A percentile compares a stretch with the other conserved stretches of the same genome.
These are phyloP conservation scores for Pisolithus tinctorius DNA, from an alignment of 768 basidiomycete genomes.

Conservation along the genomic window DNA sequence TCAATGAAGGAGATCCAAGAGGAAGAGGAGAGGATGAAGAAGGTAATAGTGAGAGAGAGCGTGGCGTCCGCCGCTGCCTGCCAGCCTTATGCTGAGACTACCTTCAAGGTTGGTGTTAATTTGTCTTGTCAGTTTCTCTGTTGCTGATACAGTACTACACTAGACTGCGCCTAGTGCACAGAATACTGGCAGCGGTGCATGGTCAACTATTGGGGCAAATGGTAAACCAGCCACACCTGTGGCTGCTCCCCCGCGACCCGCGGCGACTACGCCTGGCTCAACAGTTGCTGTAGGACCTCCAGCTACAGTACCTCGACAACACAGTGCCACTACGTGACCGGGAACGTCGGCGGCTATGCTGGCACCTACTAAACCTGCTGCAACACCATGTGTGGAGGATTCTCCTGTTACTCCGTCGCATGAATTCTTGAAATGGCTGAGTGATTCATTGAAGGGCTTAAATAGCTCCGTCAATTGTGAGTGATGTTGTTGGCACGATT, in stretches of 20 bases:
- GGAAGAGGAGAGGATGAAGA: too few species aligned
- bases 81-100: slow-evolving; percentile 74
- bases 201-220: slow-evolving; percentile 82
- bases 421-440: slow-evolving; percentile 91
- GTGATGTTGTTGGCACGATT: slow-evolving; percentile 12
- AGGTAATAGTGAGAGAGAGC: slow-evolving; percentile 61
- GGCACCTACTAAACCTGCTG: slow-evolving; percentile 23
- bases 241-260: slow-evolving; percentile 29
- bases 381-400: slow-evolving; percentile 51
- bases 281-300: slow-evolving; percentile 18
- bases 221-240: slow-evolving; percentile 47
- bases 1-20: too few species aligned
- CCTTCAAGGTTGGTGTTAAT: slow-evolving; percentile 51
- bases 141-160: slow-evolving; percentile 7
- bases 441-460: slow-evolving; percentile 71
- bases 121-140: slow-evolving; percentile 2
- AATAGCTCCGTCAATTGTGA: slow-evolving; percentile 51
- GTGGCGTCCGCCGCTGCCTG: slow-evolving; percentile 50
- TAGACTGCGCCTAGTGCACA: slow-evolving; percentile 26
- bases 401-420: slow-evolving; percentile 63
- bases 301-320: slow-evolving; percentile 30
- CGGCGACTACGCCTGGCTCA: slow-evolving; percentile 25
- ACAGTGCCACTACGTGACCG: slow-evolving; percentile 33
- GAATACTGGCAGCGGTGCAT: slow-evolving; percentile 50
- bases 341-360: slow-evolving; percentile 18